Percentiles rank a stretch among this genome's conserved stretches.
These are phyloP conservation scores for Aquilaria sinensis DNA, from an alignment of 345 rosid species.

Conservation along the genomic window DNA sequence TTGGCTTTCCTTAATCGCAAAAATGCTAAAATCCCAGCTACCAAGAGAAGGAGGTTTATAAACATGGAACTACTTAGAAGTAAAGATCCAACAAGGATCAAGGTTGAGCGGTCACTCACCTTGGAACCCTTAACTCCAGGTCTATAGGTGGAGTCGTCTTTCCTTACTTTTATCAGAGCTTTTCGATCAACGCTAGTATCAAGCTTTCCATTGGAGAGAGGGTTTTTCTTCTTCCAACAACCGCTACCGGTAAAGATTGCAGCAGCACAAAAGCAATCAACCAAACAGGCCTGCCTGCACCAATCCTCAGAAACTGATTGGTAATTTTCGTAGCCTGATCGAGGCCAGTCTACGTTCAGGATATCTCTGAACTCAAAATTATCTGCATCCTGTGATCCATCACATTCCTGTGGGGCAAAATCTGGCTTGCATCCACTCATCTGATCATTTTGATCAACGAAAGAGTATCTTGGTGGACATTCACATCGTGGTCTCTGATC, in stretches of 20 bases:
- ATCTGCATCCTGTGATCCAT: constrained; percentile 15
- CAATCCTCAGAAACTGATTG: constrained; percentile 18
- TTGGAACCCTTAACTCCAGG: background rate
- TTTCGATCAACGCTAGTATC: constrained; percentile 8
- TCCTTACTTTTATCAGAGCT: constrained; percentile 36
- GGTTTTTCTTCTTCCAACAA: constrained; percentile 48
- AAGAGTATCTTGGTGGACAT: constrained; percentile 39
- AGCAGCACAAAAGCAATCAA: constrained; percentile 51
- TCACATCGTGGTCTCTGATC: constrained; percentile 36
- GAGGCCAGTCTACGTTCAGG: constrained; percentile 28
- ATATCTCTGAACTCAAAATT: constrained; percentile 16
- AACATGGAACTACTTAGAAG: constrained; percentile 23
- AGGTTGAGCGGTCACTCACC: constrained; percentile 7
- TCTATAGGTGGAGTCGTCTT: constrained; percentile 8
- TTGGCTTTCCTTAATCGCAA: background rate
- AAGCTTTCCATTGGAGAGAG: constrained; percentile 33
- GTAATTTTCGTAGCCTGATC: constrained; percentile 26
- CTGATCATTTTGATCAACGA: constrained; percentile 24
- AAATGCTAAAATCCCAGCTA: background rate
- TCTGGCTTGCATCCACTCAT: constrained; percentile 35
- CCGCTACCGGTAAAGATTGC: constrained; percentile 18
- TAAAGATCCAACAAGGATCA: constrained; percentile 15
- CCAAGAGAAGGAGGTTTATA: constrained; percentile 22
- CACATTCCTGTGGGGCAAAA: constrained; percentile 33
- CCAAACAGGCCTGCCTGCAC: constrained; percentile 40